Base-by-base conservation (phyloP, 2,329 filamentous ascomycete genomes). In the Beauveria scarabaeidicola region DNA sequence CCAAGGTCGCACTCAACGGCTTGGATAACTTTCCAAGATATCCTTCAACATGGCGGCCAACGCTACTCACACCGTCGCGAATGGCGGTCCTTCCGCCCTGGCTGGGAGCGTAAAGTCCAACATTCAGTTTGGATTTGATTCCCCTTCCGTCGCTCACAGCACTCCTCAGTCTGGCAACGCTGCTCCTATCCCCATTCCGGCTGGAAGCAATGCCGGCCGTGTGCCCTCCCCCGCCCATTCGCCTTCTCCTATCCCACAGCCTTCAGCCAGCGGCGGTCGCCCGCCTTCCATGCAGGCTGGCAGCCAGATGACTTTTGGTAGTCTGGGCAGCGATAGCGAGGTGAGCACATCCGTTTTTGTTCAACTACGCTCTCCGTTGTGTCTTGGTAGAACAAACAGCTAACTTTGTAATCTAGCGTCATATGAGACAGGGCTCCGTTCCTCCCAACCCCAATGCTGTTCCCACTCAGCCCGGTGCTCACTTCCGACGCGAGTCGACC, bases 21-120 rank as follows among this genome's bases (percentile, higher is more conserved):
- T 79, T 79, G 66, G 87, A 91, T 67, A 92, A 97, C 78, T 82
- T 80, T 85, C 91, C 72, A 96, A 96, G 77, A 86, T 86, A 64
- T 96, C 93, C 19, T 88, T 96, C 69, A 96, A 92, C 69, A 96
- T 97, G 79, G 91, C 85, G 73, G 87, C 91, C 67, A 89, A 89
- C 70, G 90, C 88, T 66, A 84, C 89, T 59, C 89, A 82, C 66
- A 86, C 85, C 72, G 83, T 86, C 62, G 81, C 87, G 67, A 96
- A 95, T 79, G 90, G 90, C 67, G 88, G 85, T 62, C 69, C 77
- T 44, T 79, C 76, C 63, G 78, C 73, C 19, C 10, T 43, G 3
- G 32, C 36, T 13, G 53, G 74, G 23, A 61, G 50, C 47, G 32
- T 36, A 15, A 59, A 59, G 29, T 52, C 57, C 36, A 50, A 48